A percentile compares a stretch with the other conserved stretches of the same genome.
Conservation (phyloP, 2,329 filamentous ascomycete genomes). For the Fusarium goolgardi region DNA sequence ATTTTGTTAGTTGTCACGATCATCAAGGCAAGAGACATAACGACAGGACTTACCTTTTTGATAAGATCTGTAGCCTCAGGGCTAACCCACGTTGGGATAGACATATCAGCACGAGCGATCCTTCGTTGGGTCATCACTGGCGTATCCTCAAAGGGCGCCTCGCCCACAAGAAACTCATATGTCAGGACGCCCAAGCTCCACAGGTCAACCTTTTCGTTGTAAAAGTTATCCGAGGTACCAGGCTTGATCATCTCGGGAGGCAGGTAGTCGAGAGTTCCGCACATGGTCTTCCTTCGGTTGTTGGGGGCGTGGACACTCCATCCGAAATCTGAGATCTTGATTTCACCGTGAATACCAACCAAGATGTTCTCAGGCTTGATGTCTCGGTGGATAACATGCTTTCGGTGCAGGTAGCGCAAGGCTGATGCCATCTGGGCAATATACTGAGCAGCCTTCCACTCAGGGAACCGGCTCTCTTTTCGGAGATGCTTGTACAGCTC, state of each 20-base stretch:
- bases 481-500: conserved; percentile 89
- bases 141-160: conserved; percentile 96
- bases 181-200: conserved; percentile 96
- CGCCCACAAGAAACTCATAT: conserved; percentile 95
- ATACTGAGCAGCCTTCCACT: conserved; percentile 87
- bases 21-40: background rate
- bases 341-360: conserved; percentile 94
- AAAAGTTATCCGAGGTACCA: conserved; percentile 84
- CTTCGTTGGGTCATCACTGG: conserved; percentile 93
- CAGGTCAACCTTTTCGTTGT: conserved; percentile 94
- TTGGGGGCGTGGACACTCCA: conserved; percentile 99
- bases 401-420: conserved; percentile 90
- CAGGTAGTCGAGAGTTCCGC: conserved; percentile 95
- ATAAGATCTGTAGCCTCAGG: conserved; percentile 92
- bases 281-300: conserved; percentile 93
- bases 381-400: conserved; percentile 96
- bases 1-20: conserved; percentile 42
- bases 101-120: conserved; percentile 92
- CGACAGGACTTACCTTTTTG: conserved; percentile 74
- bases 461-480: conserved; percentile 80
- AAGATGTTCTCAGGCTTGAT: conserved; percentile 99
- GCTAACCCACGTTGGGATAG: conserved; percentile 89
- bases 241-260: conserved; percentile 97
- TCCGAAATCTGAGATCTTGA: conserved; percentile 98
- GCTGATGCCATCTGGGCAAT: conserved; percentile 89